Base-by-base conservation (phyloP, 2,329 filamentous ascomycete genomes). In the Neopestalotiopsis rosae region DNA sequence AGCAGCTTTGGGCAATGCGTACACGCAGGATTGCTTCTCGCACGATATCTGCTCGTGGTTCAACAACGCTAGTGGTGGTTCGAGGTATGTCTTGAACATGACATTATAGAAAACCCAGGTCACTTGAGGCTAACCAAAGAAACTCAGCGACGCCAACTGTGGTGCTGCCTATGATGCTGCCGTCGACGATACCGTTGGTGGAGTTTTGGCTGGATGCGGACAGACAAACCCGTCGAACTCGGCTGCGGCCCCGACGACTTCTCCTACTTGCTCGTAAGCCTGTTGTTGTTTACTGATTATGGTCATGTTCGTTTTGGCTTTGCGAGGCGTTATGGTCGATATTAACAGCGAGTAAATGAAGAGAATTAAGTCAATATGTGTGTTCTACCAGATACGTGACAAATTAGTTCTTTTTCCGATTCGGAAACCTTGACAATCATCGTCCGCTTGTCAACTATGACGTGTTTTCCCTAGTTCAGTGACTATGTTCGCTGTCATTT, bases 21-120 rank as follows among this genome's bases (percentile, higher is more conserved):
- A 86, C 68, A 86, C 84, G 0, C 84, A 85, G 69, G 82, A 86
- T 64, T 86, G 85, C 72, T 86, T 84, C 71, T 82, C 81, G 0
- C 85, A 86, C 67, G 85, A 86, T 63, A 81, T 86, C 13, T 87
- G 85, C 73, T 85, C 83, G 4, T 86, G 83, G 71, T 86, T 86
- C 69, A 81, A 86, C 38, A 82, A 81, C 65, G 83, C 84, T 1
- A 81, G 76, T n/a, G 82, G 83, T 7, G 84, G 84, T 2, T 76
- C 82, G 0, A 83, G 79, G 84, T 84, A 73, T 70, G 74, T 66
- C 14, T 6, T 49, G 70, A 5, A 7, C 17, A 17, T 28, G 5
- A 34, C 13, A 1, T 49, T 2, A 24, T 65, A 2, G 17, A 49
- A 17, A 6, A 9, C 5, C 34, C 34, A 0, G 13, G 4, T 14